phyloP scores from a whole-genome alignment of 441 rosid species.

The Aleurites moluccanus region DNA sequence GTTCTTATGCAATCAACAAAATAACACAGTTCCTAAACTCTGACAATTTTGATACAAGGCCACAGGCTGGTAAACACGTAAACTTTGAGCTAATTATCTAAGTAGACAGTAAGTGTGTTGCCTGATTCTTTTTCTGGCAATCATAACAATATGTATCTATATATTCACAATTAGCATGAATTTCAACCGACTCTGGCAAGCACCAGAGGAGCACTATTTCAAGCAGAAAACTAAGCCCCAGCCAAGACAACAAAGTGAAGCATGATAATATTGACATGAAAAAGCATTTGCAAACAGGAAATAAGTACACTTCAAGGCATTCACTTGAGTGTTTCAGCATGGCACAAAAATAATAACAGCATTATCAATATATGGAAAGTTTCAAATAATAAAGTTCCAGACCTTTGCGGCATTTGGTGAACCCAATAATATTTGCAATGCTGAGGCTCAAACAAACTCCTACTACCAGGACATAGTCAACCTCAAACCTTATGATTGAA shows the following conservation, averaged over 20 bases:
- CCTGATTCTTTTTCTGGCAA: too few species aligned
- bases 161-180: too few species aligned
- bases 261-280: not conserved
- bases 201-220: not conserved
- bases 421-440: constrained; percentile 80
- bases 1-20: too few species aligned
- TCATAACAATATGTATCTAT: too few species aligned
- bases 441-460: constrained; percentile 84
- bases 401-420: constrained; percentile 90
- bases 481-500: constrained; percentile 80
- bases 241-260: not conserved
- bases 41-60: too few species aligned
- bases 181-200: too few species aligned
- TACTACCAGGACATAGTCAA: constrained; percentile 80
- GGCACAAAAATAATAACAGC: not conserved
- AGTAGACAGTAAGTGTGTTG: too few species aligned
- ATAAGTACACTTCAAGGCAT: not conserved
- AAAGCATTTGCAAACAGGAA: not conserved
- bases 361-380: not conserved
- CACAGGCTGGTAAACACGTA: too few species aligned
- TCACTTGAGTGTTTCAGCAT: not conserved
- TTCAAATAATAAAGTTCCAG: constrained; percentile 15
- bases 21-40: too few species aligned
- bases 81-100: too few species aligned
- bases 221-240: not conserved